phyloP scores from a whole-genome alignment of 1,284 basidiomycete species.

The Cutaneotrichosporon sp. region DNA sequence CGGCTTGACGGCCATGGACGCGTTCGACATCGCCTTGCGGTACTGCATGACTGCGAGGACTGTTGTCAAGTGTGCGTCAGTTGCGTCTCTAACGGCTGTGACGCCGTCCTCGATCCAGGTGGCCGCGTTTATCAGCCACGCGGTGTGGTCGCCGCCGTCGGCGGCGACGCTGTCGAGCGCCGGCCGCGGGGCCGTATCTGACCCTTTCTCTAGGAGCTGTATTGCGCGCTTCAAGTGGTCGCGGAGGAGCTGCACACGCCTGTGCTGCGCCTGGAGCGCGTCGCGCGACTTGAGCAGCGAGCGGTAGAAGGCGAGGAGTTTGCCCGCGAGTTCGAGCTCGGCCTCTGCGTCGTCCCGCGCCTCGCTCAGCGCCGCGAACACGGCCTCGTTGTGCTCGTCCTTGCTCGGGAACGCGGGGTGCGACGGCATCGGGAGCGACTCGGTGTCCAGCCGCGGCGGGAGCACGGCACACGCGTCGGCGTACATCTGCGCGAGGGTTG shows the following conservation, averaged over 20 bases:
- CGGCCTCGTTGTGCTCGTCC: constrained; percentile 20
- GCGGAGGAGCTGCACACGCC: constrained; percentile 8
- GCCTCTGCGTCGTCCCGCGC: constrained; percentile 13
- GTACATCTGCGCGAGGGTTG: constrained; percentile 14
- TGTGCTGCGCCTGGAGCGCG: constrained; percentile 9
- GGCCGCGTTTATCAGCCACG: constrained; percentile 14
- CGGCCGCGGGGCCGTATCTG: constrained; percentile 11
- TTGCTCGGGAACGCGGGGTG: constrained; percentile 30
- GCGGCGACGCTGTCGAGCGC: constrained; percentile 3
- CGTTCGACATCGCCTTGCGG: constrained; percentile 9
- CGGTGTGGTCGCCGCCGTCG: constrained; percentile 5
- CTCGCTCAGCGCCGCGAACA: constrained; percentile 11
- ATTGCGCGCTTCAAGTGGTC: constrained; percentile 1
- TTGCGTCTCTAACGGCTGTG: constrained; percentile 4
- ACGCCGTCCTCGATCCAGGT: constrained; percentile 13
- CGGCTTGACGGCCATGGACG: constrained; percentile 11
- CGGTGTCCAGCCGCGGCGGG: constrained; percentile 18
- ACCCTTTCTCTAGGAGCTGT: constrained; percentile 6
- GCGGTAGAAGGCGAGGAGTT: constrained; percentile 27
- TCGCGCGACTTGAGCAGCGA: constrained; percentile 17
- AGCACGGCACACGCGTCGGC: constrained; percentile 8
- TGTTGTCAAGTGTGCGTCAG: constrained; percentile 13
- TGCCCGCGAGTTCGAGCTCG: constrained; percentile 9
- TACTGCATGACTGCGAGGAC: constrained; percentile 21
- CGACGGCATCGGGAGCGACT: constrained; percentile 24